Conservation (phyloP, 2,329 filamentous ascomycete genomes). For the Ophidiomyces ophidiicola region DNA sequence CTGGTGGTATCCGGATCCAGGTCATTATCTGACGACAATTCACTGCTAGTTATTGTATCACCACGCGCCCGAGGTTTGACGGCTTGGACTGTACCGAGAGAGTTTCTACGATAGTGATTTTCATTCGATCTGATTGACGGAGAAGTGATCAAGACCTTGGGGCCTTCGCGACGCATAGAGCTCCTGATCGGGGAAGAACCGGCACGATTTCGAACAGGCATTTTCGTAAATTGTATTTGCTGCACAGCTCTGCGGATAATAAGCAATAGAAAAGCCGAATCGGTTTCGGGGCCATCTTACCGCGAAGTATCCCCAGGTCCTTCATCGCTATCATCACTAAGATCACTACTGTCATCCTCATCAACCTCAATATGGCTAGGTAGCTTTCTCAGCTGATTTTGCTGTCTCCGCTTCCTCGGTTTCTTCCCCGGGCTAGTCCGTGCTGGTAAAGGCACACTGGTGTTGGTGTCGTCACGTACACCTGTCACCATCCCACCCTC, state of each 20-base stretch:
- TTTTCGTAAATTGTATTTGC: conserved; percentile 91
- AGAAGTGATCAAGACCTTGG: conserved; percentile 44
- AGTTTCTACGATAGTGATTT: conserved; percentile 41
- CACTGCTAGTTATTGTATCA: conserved; percentile 54
- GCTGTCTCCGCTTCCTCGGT: conserved; percentile 9
- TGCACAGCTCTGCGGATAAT: conserved; percentile 52
- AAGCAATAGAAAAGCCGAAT: not conserved
- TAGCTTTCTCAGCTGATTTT: conserved; percentile 21
- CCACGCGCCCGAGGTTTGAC: conserved; percentile 43
- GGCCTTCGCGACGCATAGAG: conserved; percentile 33
- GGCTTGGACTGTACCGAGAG: conserved; percentile 44
- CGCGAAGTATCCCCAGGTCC: conserved; percentile 39
- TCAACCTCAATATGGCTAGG: conserved; percentile 36
- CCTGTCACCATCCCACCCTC: conserved; percentile 54
- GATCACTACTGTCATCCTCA: conserved; percentile 54
- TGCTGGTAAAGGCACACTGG: conserved; percentile 38
- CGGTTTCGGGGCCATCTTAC: too few species aligned
- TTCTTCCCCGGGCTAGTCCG: conserved; percentile 17
- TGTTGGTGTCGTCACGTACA: conserved; percentile 41
- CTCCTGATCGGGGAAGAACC: conserved; percentile 74
- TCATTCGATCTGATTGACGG: conserved; percentile 41
- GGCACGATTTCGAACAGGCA: conserved; percentile 75
- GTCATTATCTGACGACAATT: conserved; percentile 55
- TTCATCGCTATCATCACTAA: conserved; percentile 56
- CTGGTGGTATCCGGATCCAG: conserved; percentile 42